Percentiles rank a stretch among this genome's conserved stretches.
Evolutionary conservation across 768 basidiomycete genomes (phyloP).

Genomic region (Pulveroboletus sp.): DNA sequence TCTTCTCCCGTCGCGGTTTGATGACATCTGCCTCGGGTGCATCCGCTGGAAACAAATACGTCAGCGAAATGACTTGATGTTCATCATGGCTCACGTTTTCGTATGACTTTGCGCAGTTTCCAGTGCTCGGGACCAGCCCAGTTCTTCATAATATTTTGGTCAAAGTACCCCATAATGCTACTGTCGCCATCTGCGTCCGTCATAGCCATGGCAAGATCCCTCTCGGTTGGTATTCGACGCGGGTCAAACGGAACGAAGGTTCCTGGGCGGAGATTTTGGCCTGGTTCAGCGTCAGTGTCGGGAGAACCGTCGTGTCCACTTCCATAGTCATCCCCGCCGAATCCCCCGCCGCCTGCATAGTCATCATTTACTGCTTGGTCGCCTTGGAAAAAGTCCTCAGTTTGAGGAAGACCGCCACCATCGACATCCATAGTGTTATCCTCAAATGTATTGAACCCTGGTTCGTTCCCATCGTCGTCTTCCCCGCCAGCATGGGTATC

Average conservation of each 20-base stretch:
- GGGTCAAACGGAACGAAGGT: slow-evolving; percentile 82
- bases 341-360: slow-evolving; percentile 35
- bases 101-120: slow-evolving; percentile 83
- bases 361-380: slow-evolving; percentile 54
- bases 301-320: slow-evolving; percentile 41
- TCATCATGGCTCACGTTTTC: slow-evolving; percentile 54
- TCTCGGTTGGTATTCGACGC: slow-evolving; percentile 64
- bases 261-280: slow-evolving; percentile 39
- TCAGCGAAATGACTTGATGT: neutral
- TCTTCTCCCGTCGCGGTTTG: slow-evolving; percentile 63
- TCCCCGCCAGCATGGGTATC: slow-evolving; percentile 40
- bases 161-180: slow-evolving; percentile 82
- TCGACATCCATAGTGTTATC: slow-evolving; percentile 39
- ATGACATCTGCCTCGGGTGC: slow-evolving; percentile 47
- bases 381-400: slow-evolving; percentile 67
- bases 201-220: slow-evolving; percentile 86
- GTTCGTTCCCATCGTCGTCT: slow-evolving; percentile 30
- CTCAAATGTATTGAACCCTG: slow-evolving; percentile 22
- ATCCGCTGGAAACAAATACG: slow-evolving; percentile 35
- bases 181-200: slow-evolving; percentile 57
- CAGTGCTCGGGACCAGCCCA: slow-evolving; percentile 99
- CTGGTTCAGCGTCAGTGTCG: slow-evolving; percentile 39
- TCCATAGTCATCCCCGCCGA: slow-evolving; percentile 43
- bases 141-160: slow-evolving; percentile 80
- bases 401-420: slow-evolving; percentile 35